Evolutionary conservation across 805 yeast species (phyloP).

Genomic region (Candida germanica): DNA sequence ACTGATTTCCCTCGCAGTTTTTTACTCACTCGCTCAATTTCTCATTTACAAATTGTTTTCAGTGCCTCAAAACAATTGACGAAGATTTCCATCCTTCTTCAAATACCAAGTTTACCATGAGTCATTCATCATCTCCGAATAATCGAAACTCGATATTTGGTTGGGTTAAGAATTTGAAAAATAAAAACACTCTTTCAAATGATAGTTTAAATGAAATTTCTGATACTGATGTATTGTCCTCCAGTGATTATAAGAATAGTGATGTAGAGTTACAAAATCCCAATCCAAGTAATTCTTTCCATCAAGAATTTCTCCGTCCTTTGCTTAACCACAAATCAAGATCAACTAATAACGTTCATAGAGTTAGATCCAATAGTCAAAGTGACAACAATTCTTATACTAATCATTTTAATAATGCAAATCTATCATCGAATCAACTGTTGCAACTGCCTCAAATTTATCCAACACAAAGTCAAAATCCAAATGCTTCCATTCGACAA

Average conservation of each 20-base stretch:
- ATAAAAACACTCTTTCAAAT: constrained; percentile 31
- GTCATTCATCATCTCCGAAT: constrained; percentile 37
- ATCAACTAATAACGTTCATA: constrained; percentile 44
- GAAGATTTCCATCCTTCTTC: constrained; percentile 5
- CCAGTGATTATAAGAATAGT: constrained; percentile 8
- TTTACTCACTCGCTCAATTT: no score
- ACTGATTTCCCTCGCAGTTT: no score
- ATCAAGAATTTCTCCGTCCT: constrained; percentile 38
- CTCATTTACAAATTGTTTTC: no score
- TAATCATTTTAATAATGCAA: background rate
- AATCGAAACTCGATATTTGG: constrained; percentile 40
- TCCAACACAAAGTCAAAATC: constrained; percentile 5
- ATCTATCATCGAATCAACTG: background rate
- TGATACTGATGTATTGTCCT: constrained; percentile 11
- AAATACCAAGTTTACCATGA: no score
- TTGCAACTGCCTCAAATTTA: no score
- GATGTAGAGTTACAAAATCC: constrained; percentile 9
- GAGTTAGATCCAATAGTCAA: constrained; percentile 35
- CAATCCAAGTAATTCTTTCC: background rate
- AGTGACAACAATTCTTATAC: constrained; percentile 7
- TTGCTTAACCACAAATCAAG: constrained; percentile 49
- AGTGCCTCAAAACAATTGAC: constrained; percentile 5
- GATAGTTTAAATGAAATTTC: constrained; percentile 37
- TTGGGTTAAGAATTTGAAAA: constrained; percentile 44
- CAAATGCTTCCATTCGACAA: constrained; percentile 27